Conservation (phyloP, 495 filamentous ascomycete genomes). For the Niebla homalea region DNA sequence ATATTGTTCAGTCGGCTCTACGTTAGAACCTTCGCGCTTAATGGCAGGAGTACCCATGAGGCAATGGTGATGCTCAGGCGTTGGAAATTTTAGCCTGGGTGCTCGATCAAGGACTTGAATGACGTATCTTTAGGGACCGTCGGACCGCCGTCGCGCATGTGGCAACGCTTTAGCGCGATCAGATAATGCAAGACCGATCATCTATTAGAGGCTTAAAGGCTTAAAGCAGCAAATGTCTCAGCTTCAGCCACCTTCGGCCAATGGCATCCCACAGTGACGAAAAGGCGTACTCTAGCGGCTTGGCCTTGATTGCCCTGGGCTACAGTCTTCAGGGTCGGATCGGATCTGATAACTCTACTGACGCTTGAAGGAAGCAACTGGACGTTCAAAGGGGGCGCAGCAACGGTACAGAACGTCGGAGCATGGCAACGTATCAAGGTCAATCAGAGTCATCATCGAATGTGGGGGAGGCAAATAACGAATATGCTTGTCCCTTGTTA, state of each 20-base stretch:
- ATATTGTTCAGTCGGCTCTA: slow-evolving; percentile 34
- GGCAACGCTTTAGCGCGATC: background rate
- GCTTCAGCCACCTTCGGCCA: background rate
- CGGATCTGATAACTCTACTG: slow-evolving; percentile 8
- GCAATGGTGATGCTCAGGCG: background rate
- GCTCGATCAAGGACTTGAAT: no score
- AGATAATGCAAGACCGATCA: background rate
- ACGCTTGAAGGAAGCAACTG: background rate
- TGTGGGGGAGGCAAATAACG: background rate
- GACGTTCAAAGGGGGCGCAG: no score
- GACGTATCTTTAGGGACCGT: no score
- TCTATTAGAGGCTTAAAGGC: no score
- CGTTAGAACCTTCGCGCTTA: no score
- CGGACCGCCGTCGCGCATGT: no score
- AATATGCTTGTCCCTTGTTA: background rate
- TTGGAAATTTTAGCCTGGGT: background rate
- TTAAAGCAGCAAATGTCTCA: background rate
- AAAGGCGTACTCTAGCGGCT: background rate
- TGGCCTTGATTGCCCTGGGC: background rate
- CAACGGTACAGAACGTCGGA: no score
- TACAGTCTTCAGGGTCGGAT: background rate
- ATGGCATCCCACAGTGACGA: background rate
- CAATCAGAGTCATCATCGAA: no score
- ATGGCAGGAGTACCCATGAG: no score
- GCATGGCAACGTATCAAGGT: no score